A percentile compares a stretch with the other conserved stretches of the same genome.
Evolutionary conservation across 352 stramenopile species (phyloP).

Genomic region (Phytophthora multivora): DNA sequence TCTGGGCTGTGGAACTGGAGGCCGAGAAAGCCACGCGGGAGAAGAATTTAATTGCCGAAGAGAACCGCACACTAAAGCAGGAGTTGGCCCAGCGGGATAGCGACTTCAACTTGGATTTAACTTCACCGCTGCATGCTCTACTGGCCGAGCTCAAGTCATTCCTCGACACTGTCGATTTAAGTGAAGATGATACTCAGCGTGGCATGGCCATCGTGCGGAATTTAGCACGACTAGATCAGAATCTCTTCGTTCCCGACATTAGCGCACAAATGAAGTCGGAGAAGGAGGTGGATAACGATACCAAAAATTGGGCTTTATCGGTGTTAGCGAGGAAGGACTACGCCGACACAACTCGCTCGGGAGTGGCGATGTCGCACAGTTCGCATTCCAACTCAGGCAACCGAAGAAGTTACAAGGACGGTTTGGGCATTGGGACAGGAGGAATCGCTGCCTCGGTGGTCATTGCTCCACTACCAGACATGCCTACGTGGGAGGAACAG

Average conservation of each 20-base stretch:
- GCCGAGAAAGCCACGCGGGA: conserved; percentile 71
- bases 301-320: conserved; percentile 82
- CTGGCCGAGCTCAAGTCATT: conserved; percentile 81
- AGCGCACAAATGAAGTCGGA: conserved; percentile 82
- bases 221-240: conserved; percentile 77
- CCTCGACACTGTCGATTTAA: conserved; percentile 72
- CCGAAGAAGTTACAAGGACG: conserved; percentile 60
- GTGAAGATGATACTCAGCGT: conserved; percentile 53
- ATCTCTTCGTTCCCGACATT: conserved; percentile 84
- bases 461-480: conserved; percentile 50
- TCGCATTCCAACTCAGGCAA: conserved; percentile 77
- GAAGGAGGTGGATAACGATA: conserved; percentile 80
- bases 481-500: conserved; percentile 68
- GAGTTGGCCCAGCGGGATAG: conserved; percentile 74
- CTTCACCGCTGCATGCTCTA: conserved; percentile 70
- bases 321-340: conserved; percentile 82
- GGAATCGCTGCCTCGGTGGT: conserved; percentile 17
- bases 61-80: conserved; percentile 82
- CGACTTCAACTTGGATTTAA: conserved; percentile 78
- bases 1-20: conserved; percentile 76
- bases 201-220: conserved; percentile 69
- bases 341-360: conserved; percentile 53
- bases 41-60: conserved; percentile 83
- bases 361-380: conserved; percentile 61
- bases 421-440: conserved; percentile 35